These are phyloP conservation scores for Sarcocystis neurona DNA, from an alignment of 169 alveolate genomes.

Conservation along the genomic window DNA sequence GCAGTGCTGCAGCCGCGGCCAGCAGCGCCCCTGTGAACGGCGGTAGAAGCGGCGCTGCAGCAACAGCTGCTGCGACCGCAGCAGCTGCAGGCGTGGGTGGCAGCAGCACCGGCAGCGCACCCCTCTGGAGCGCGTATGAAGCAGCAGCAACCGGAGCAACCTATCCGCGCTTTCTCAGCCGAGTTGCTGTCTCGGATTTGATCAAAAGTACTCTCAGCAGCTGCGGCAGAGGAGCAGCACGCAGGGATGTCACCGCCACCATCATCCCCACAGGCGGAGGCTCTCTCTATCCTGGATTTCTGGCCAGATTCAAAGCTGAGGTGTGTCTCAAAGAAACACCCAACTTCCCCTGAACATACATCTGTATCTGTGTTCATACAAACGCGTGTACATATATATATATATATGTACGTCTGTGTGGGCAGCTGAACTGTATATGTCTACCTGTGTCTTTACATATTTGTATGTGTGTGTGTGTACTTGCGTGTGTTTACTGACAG, in stretches of 20 bases:
- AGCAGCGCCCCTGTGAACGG: no score
- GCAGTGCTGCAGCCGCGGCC: no score
- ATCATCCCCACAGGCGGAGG: constrained; percentile 49
- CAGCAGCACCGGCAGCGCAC: not conserved
- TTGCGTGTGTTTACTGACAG: no score
- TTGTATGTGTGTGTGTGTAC: no score
- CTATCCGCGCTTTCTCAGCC: not conserved
- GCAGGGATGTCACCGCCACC: constrained; percentile 33
- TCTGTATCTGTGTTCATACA: no score
- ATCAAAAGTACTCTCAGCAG: no score
- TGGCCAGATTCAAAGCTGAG: constrained; percentile 30
- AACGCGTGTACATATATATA: no score
- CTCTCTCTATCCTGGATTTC: constrained; percentile 46
- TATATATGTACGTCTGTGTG: no score
- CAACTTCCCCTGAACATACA: no score
- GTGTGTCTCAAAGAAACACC: not conserved
- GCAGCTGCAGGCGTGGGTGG: not conserved
- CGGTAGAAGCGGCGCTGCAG: no score
- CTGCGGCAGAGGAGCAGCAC: constrained; percentile 27
- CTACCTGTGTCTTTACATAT: no score
- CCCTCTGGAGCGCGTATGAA: not conserved
- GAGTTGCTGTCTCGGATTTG: constrained; percentile 37
- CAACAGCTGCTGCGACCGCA: constrained; percentile 4
- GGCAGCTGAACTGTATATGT: no score
- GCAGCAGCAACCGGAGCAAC: constrained; percentile 35